Percentiles rank a stretch among this genome's conserved stretches.
Conservation (phyloP, 2,329 filamentous ascomycete genomes). For the Ophiostoma angusticollis region DNA sequence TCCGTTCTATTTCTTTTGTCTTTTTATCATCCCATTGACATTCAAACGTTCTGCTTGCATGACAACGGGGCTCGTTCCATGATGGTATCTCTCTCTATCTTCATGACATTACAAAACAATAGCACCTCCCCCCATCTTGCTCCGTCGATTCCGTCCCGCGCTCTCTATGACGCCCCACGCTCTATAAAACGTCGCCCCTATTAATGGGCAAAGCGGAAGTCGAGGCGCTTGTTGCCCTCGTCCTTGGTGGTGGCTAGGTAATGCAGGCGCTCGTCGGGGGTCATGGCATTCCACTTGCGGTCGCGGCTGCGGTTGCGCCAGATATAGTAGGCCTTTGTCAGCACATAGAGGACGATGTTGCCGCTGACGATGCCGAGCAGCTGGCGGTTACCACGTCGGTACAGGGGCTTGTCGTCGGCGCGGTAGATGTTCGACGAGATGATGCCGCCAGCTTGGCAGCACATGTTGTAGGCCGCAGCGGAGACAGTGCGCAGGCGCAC, state of each 20-base stretch:
- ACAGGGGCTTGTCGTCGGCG: slow-evolving; percentile 30
- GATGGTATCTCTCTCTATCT: no score
- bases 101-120: no score
- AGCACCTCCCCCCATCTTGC: no score
- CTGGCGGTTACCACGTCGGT: slow-evolving; percentile 40
- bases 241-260: slow-evolving; percentile 22
- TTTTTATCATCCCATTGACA: no score
- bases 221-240: slow-evolving; percentile 22
- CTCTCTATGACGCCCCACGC: neutral
- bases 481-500: slow-evolving; percentile 50
- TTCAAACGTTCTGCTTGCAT: no score
- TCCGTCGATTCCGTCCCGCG: no score
- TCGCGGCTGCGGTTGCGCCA: slow-evolving; percentile 21
- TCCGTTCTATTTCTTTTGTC: neutral
- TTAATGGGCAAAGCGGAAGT: slow-evolving; percentile 23
- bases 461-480: slow-evolving; percentile 50
- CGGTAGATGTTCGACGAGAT: slow-evolving; percentile 29
- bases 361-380: slow-evolving; percentile 34
- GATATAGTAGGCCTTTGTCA: slow-evolving; percentile 22
- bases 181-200: no score
- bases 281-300: slow-evolving; percentile 20
- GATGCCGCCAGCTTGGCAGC: slow-evolving; percentile 30
- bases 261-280: slow-evolving; percentile 17
- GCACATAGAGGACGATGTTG: slow-evolving; percentile 20
- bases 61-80: no score